Conservation (phyloP, 805 yeast species). For the Isabelozyma heimii region DNA sequence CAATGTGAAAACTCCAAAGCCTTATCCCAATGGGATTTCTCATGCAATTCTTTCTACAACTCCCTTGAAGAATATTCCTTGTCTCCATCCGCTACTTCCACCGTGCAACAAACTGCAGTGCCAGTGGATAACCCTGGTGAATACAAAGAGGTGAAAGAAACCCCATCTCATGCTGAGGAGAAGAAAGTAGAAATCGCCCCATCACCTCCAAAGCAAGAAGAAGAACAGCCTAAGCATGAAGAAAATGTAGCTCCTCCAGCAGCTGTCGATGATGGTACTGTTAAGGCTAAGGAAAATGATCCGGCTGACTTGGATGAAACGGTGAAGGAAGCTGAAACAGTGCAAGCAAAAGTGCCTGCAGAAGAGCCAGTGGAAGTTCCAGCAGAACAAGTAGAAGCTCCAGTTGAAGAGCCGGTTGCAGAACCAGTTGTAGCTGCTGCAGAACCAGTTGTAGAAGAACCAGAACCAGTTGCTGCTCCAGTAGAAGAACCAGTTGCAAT, state of each 20-base stretch:
- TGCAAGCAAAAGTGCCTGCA: neutral
- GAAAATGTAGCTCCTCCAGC: slow-evolving; percentile 10
- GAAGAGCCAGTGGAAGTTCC: slow-evolving; percentile 1
- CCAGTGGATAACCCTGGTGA: slow-evolving; percentile 14
- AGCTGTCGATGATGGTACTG: slow-evolving; percentile 3
- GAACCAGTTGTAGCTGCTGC: slow-evolving; percentile 1
- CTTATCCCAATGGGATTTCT: slow-evolving; percentile 80
- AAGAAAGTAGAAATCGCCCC: slow-evolving; percentile 4
- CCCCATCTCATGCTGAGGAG: slow-evolving; percentile 10
- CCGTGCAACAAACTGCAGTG: slow-evolving; percentile 1
- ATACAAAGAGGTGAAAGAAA: slow-evolving; percentile 21
- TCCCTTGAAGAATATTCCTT: slow-evolving; percentile 21
- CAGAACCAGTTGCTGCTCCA: neutral
- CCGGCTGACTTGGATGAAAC: slow-evolving; percentile 1
- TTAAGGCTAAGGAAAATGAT: slow-evolving; percentile 1
- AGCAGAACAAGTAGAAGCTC: slow-evolving; percentile 1
- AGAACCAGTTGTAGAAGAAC: slow-evolving; percentile 1
- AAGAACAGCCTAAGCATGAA: slow-evolving; percentile 2
- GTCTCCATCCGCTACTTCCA: slow-evolving; percentile 4
- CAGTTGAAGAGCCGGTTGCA: neutral
- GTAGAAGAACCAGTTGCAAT: neutral
- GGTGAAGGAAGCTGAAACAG: neutral
- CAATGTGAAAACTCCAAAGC: slow-evolving; percentile 63
- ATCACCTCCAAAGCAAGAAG: slow-evolving; percentile 1
- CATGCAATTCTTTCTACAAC: slow-evolving; percentile 59